Base-by-base conservation (phyloP, 257 asterid species). In the Gentiana dahurica region DNA sequence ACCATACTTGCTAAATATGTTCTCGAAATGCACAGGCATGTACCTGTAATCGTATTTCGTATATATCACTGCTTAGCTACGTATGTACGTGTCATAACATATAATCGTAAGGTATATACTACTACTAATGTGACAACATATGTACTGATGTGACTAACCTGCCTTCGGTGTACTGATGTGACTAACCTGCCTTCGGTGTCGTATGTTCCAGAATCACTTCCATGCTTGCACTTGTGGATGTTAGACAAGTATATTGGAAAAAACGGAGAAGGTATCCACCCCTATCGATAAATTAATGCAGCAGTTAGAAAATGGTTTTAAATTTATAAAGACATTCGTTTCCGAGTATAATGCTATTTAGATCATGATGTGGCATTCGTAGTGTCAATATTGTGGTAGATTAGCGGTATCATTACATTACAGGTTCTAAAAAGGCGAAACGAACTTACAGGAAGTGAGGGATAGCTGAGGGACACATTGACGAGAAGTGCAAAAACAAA, bases 141-240 rank as follows among this genome's bases (percentile, higher is more conserved):
- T 41, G 9, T 5, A 10, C 8, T 41, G 9, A 10, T 41, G 11
- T 41, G 12, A 61, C 64, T 34, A 74, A 76, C 97, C 97, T 84
- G 65, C 95, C 96, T 76, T 90, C 98, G 0, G 65, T 73, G 62
- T 90, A 10, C 8, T 41, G 9, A 10, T 41, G 11, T 41, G 12
- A 61, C 64, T 34, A 74, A 76, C 97, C 97, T 84, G 65, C 95
- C 96, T 76, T 90, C 98, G 0, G 65, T 73, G 62, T 90, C 96
- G 7, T 82, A 90, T 15, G 94, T 77, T 49, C 77, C 81, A 0
- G 96, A 65, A 63, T 77, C 84, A 10, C 98, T 90, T 43, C 98
- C 98, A 24, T 90, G 96, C 75, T 82, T 90, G 47, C 85, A 65
- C 71, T 66, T 82, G 71, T 90, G 96, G 61, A 87, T 74, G 76